Evolutionary conservation across 352 stramenopile genomes (phyloP).

Genomic region (Blastocystis sp.): DNA sequence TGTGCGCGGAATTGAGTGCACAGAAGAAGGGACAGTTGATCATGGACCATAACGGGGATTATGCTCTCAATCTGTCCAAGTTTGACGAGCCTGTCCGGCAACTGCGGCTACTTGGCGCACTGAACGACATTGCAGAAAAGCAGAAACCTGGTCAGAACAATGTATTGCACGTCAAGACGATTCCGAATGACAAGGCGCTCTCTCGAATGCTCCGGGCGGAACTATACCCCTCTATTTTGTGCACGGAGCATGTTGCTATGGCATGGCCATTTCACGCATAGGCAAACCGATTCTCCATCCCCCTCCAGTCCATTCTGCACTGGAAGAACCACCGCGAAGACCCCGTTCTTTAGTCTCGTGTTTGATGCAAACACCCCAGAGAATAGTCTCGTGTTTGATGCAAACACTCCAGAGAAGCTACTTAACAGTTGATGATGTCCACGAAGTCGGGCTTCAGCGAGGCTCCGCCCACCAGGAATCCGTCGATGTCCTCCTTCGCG

Average conservation of each 20-base stretch:
- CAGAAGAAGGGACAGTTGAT: background rate
- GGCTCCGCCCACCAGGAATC: conserved; percentile 81
- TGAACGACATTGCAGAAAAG: background rate
- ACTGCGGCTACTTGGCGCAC: conserved; percentile 23
- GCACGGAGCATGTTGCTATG: background rate
- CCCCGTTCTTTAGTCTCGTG: conserved; percentile 36
- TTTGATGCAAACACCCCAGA: background rate
- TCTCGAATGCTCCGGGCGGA: background rate
- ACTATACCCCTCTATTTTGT: conserved; percentile 23
- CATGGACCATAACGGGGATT: conserved; percentile 25
- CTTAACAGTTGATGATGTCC: conserved; percentile 77
- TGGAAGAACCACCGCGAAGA: conserved; percentile 33
- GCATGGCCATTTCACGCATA: background rate
- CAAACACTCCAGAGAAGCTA: conserved; percentile 32
- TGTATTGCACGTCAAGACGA: background rate
- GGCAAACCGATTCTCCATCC: conserved; percentile 7
- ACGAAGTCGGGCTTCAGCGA: conserved; percentile 84
- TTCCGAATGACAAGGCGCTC: conserved; percentile 11
- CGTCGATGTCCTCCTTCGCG: conserved; percentile 82
- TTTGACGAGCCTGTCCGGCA: conserved; percentile 32
- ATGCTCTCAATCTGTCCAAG: conserved; percentile 1
- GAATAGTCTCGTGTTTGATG: background rate
- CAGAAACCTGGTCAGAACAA: background rate
- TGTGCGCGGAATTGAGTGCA: background rate
- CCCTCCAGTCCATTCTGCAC: conserved; percentile 4